Base-by-base conservation (phyloP, 1,284 basidiomycete species). In the Phellopilus nigrolimitatus region DNA sequence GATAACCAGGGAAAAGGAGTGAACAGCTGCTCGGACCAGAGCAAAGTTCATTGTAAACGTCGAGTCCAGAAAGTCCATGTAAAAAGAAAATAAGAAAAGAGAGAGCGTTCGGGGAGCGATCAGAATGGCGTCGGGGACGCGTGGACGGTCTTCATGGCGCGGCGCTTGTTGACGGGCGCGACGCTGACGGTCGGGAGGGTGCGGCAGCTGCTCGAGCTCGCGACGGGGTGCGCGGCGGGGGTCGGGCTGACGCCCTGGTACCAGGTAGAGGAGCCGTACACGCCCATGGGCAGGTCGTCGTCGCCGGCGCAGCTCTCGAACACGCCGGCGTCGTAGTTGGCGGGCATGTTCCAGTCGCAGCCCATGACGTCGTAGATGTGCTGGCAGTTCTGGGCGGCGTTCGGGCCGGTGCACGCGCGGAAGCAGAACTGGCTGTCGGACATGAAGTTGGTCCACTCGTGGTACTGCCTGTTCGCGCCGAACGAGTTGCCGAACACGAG, bases 251-350 rank as follows among this genome's bases (percentile, higher is more conserved):
- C 64, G 31, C 80, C 80, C 60, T 82, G 80, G 60, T 67, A 65
- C 75, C 75, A 82, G 21, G 78, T 80, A 47, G 76, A 78, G 1
- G 76, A 74, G 45, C 78, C 78, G 55, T 82, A 81, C 19, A 82
- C 74, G 49, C 80, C 80, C 78, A 81, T 82, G 1, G 80, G 79
- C 17, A 63, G 56, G 69, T 71, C 74, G 38, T 72, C 63, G 47
- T 76, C 68, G 10, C 67, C 75, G 3, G 71, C 66, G 62, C 79
- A 82, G 40, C 73, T 70, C 57, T 81, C 78, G 60, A 74, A 80
- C 3, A 64, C 60, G 24, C 71, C 72, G 0, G 67, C 46, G 47
- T 69, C 62, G 58, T 82, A 82, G 68, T 78, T 79, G 15, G 73
- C 80, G 7, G 79, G 66, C 56, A 62, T 61, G 59, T 68, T 68